Percentiles rank a stretch among this genome's conserved stretches.
phyloP scores from a whole-genome alignment of 106 monocot genomes.

The Acanthochlamys bracteata region DNA sequence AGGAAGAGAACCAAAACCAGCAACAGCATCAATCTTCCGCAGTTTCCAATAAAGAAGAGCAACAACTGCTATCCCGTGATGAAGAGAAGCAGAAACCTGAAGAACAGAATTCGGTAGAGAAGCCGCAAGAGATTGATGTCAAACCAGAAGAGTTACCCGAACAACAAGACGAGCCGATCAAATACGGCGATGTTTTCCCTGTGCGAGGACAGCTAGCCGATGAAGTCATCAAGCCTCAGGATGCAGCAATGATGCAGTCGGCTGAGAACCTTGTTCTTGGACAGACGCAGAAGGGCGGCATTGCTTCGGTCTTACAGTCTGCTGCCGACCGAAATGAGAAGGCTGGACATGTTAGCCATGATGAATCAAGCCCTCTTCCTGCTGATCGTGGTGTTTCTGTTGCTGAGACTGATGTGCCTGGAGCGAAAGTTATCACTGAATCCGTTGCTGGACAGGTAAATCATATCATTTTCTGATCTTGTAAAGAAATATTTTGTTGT shows the following conservation, averaged over 20 bases:
- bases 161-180: slow-evolving; percentile 22
- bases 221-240: slow-evolving; percentile 36
- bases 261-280: slow-evolving; percentile 42
- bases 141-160: not conserved
- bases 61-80: too few relatives aligned
- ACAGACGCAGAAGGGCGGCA: slow-evolving; percentile 41
- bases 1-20: not conserved
- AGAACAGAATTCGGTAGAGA: too few relatives aligned
- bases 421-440: slow-evolving; percentile 8
- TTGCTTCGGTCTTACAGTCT: slow-evolving; percentile 63
- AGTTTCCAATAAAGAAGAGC: too few relatives aligned
- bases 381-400: slow-evolving; percentile 27
- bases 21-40: not conserved
- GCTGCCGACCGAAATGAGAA: slow-evolving; percentile 40
- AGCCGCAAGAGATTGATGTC: not conserved
- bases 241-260: slow-evolving; percentile 62
- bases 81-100: too few relatives aligned
- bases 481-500: too few relatives aligned
- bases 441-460: slow-evolving; percentile 16
- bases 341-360: slow-evolving; percentile 8
- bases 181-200: slow-evolving; percentile 61
- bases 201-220: slow-evolving; percentile 47
- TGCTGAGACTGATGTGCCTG: slow-evolving; percentile 12
- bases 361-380: not conserved
- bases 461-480: too few relatives aligned